Conservation (phyloP, 139 green algal species). For the Yamagishiella unicocca region DNA sequence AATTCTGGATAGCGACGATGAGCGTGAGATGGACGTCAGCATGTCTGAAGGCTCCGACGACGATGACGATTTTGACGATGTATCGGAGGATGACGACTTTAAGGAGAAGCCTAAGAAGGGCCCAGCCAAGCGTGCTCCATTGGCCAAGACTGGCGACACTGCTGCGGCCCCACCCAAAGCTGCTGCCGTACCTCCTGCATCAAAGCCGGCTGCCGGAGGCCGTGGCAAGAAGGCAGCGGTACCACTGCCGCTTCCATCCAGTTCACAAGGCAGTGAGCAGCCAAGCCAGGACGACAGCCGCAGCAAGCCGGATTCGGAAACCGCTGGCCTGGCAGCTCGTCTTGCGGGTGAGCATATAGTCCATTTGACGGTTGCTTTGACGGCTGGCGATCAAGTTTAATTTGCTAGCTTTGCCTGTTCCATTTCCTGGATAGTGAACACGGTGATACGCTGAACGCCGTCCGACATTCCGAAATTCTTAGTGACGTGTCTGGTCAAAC, state of each 20-base stretch:
- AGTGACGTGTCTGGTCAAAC: neutral
- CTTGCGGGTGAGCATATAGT: conserved; percentile 44
- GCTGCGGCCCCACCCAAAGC: neutral
- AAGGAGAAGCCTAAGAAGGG: conserved; percentile 7
- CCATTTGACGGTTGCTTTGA: neutral
- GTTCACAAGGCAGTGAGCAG: conserved; percentile 30
- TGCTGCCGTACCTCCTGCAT: neutral
- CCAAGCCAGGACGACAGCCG: conserved; percentile 30
- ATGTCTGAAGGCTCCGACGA: neutral
- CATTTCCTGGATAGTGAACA: no score
- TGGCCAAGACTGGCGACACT: neutral
- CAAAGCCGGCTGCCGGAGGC: neutral
- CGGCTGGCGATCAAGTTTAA: neutral
- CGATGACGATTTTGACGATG: neutral
- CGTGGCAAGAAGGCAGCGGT: conserved; percentile 1
- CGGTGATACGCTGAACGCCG: no score
- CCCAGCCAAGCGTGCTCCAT: neutral
- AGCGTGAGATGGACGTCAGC: conserved; percentile 44
- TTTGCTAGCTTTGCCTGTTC: no score
- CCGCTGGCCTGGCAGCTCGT: conserved; percentile 40
- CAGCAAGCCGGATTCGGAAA: neutral
- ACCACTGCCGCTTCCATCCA: neutral
- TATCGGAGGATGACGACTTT: neutral
- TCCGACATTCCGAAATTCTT: no score
- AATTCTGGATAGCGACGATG: conserved; percentile 44